Evolutionary conservation across 2,329 filamentous ascomycete genomes (phyloP).

Genomic region (Fusarium nisikadoi): DNA sequence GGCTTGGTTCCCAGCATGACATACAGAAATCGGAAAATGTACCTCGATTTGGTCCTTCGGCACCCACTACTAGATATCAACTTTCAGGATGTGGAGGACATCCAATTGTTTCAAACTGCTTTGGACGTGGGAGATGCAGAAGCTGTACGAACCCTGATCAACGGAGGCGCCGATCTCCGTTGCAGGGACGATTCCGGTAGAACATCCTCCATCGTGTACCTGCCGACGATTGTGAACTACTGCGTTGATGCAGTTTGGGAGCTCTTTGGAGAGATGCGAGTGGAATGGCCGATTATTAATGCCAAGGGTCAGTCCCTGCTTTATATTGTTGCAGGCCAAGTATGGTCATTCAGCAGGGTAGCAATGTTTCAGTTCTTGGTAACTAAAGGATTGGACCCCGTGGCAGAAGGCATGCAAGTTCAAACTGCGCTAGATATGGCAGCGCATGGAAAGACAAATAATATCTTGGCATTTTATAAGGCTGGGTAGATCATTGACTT

Average conservation of each 20-base stretch:
- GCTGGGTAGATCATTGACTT: too few relatives aligned
- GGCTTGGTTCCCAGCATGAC: rapidly evolving
- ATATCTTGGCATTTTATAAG: background rate
- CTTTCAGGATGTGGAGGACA: background rate
- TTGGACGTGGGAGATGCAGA: rapidly evolving
- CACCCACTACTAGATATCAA: background rate
- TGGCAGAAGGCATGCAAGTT: too few relatives aligned
- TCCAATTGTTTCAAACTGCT: rapidly evolving
- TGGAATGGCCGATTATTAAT: background rate
- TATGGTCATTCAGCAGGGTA: rapidly evolving
- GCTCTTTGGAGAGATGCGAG: background rate
- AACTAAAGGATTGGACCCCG: background rate
- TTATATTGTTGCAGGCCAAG: background rate
- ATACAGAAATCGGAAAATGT: rapidly evolving
- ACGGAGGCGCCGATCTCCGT: background rate
- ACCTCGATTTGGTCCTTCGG: background rate
- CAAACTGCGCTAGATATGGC: background rate
- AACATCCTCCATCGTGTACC: background rate
- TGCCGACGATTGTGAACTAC: background rate
- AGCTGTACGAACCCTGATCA: background rate
- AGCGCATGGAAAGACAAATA: rapidly evolving
- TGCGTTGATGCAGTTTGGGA: background rate
- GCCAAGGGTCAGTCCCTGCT: rapidly evolving
- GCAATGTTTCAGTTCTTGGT: background rate
- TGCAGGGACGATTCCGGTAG: background rate